Evolutionary conservation across 306 rosid genomes (phyloP).

Genomic region (Albizia julibrissin): DNA sequence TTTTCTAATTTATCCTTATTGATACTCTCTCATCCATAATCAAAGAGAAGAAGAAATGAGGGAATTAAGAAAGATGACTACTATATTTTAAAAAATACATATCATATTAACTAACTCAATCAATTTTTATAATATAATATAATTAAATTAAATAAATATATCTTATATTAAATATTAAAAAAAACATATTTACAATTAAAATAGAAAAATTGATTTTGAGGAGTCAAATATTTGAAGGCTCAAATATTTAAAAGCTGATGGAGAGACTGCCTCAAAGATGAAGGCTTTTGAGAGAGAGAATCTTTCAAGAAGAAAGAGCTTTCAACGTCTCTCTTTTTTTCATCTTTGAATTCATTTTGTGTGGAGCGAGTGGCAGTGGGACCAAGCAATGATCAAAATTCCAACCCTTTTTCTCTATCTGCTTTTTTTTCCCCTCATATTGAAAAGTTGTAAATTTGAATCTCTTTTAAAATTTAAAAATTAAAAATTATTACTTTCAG

Average conservation of each 20-base stretch:
- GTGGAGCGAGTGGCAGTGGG: slow-evolving; percentile 9
- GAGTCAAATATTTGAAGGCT: too few species aligned
- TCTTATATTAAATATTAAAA: too few species aligned
- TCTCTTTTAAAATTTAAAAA: background rate
- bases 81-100: too few species aligned
- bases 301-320: background rate
- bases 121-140: too few species aligned
- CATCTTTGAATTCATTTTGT: background rate
- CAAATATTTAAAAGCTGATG: background rate
- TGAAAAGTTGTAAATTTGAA: slow-evolving; percentile 1
- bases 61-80: too few species aligned
- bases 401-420: background rate
- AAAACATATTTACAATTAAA: too few species aligned
- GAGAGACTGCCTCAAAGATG: background rate
- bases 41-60: too few species aligned
- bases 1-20: too few species aligned
- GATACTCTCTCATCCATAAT: too few species aligned
- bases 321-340: background rate
- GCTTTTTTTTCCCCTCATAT: background rate
- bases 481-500: accelerated
- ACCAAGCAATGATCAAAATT: slow-evolving; percentile 12
- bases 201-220: too few species aligned
- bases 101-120: too few species aligned
- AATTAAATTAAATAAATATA: too few species aligned
- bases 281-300: background rate